These are phyloP conservation scores for Apocynum venetum DNA, from an alignment of 257 asterid species.

Conservation along the genomic window DNA sequence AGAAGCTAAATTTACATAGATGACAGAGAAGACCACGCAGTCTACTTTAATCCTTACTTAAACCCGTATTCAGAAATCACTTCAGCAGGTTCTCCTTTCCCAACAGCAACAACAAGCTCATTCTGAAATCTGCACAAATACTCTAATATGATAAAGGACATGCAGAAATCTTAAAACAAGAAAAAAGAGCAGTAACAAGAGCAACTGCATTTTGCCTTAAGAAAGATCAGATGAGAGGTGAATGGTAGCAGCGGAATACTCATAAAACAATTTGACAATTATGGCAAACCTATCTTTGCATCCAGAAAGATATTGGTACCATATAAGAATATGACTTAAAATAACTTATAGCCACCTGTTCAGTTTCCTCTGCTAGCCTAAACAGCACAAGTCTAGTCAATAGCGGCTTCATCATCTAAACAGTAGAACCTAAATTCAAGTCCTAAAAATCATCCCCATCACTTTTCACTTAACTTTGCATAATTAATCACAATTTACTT, in stretches of 20 bases:
- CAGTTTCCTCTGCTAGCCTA: neutral
- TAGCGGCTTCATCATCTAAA: neutral
- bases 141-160: neutral
- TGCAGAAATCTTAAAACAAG: neutral
- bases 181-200: neutral
- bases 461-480: constrained; percentile 14
- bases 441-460: neutral
- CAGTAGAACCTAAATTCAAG: neutral
- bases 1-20: constrained; percentile 4
- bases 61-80: constrained; percentile 94
- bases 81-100: constrained; percentile 82
- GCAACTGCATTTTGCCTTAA: neutral
- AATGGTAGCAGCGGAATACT: neutral
- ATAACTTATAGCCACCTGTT: neutral
- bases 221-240: neutral
- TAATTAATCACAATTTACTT: constrained; percentile 3
- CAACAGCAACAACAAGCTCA: constrained; percentile 67
- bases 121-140: constrained; percentile 55
- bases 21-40: neutral
- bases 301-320: neutral
- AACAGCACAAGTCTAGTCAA: neutral
- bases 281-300: neutral
- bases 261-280: neutral
- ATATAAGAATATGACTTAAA: neutral
- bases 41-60: constrained; percentile 42